Base-by-base conservation (phyloP, 75 land plant species). In the Pseudotsuga menziesii region DNA sequence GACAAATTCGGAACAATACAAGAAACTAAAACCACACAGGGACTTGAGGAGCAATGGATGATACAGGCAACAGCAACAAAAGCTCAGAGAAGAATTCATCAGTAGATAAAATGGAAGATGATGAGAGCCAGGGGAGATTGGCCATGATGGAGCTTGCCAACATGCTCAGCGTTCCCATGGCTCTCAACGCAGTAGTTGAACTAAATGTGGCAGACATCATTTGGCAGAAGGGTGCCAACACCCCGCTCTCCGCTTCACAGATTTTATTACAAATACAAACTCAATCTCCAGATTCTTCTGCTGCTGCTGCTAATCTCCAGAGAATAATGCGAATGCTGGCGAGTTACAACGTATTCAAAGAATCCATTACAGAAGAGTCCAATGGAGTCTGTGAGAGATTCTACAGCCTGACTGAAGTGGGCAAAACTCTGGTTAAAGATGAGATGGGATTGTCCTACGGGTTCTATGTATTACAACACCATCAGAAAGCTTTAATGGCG, bases 101-200 rank as follows among this genome's bases (percentile, higher is more conserved):
- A 29, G 32, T 29, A 29, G 32, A 29, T 29, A 29, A 29, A 29
- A 29, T 0, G 32, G 32, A 29, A 29, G 32, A 29, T 29, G 32
- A 29, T 29, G 32, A 29, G 32, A 29, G 32, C 1, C 32, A 1
- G 32, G 32, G 32, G 0, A 29, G 87, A 16, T 77, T 88, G 14
- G 77, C 81, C 22, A 85, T 85, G 59, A 58, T 88, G 78, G 89
- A 89, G 77, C 74, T 89, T 76, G 78, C 88, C 57, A 88, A 88
- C 87, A 80, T 88, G 83, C 70, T 84, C 36, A 85, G 87, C 77
- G 88, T 89, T 19, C 88, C 88, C 19, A 86, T 89, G 88, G 77
- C 86, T 56, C 83, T 89, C 75, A 54, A 73, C 80, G 88, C 86
- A 58, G 75, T 76, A 64, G 78, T 89, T 56, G 79, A 81, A 63